Evolutionary conservation across 2,329 filamentous ascomycete genomes (phyloP), one percentile per base, ranked within the genome.

Genomic region (Delphinella strobiligena): DNA sequence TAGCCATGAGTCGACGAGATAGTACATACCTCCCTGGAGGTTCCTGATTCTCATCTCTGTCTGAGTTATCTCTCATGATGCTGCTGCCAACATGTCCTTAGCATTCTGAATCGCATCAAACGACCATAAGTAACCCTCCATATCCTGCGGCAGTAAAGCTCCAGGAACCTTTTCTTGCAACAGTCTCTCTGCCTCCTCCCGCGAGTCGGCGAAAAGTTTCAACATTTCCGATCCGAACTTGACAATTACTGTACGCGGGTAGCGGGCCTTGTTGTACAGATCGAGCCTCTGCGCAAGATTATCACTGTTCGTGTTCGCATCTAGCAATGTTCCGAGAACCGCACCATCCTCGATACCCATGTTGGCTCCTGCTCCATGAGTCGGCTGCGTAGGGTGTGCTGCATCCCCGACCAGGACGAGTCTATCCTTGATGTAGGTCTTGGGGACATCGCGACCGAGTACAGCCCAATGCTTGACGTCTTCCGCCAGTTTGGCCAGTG

Each of bases 371-470:
- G 36, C 36, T 19, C 57, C 59, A 38, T 61, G 56, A 37, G 60
- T 56, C 10, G 59, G 59, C 2, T 50, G 51, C 11, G 55, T 58
- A 1, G 59, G 58, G 38, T 61, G 59, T 4, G 59, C 56, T 5
- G 58, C 58, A 35, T 61, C 58, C 16, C 58, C 58, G 17, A 51
- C 47, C 34, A 61, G 52, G n/a, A 45, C 48, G 10, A 59, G 37
- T 11, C 54, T 51, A 36, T 49, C 50, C 42, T 55, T 54, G 45
- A 50, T 38, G 44, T 54, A 59, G 15, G 39, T 15, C 19, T 42
- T 41, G 4, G 38, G 38, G 16, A 36, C 38, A 27, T 41, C 38
- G 9, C 38, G 19, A 5, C 32, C 31, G 18, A 41, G 17, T 9
- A 41, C 17, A 8, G 38, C 32, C 32, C 32, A 41, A 29, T 36